Percentiles rank a stretch among this genome's conserved stretches.
Conservation (phyloP, 495 filamentous ascomycete species). For the Penicillium nucicola region DNA sequence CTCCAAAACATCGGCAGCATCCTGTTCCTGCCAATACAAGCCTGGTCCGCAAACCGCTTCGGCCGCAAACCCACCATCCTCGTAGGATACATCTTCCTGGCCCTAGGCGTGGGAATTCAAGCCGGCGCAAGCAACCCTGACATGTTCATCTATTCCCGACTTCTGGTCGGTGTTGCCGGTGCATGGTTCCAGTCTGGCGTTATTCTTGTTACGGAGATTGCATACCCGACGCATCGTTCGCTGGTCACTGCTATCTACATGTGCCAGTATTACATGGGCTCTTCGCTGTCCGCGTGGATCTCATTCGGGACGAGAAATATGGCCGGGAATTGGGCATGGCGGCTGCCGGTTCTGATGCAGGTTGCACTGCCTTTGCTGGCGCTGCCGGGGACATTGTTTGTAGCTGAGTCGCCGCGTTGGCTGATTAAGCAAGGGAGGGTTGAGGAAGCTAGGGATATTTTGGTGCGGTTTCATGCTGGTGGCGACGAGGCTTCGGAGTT, state of each 20-base stretch:
- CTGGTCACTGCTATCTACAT: conserved; percentile 59
- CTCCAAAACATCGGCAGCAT: conserved; percentile 15
- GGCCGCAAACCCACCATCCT: conserved; percentile 3
- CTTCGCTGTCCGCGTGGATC: conserved; percentile 37
- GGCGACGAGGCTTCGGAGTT: conserved; percentile 18
- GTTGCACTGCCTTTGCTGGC: conserved; percentile 37
- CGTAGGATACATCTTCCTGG: neutral
- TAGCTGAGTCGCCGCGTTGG: conserved; percentile 31
- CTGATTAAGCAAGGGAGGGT: conserved; percentile 40
- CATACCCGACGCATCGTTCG: conserved; percentile 58
- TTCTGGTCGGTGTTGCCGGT: conserved; percentile 2
- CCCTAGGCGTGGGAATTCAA: conserved; percentile 3
- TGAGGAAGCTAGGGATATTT: conserved; percentile 42
- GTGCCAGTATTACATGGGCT: conserved; percentile 38
- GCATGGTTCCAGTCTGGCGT: conserved; percentile 52
- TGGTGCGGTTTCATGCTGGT: conserved; percentile 51
- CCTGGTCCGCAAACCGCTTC: conserved; percentile 5
- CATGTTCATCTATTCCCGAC: conserved; percentile 1
- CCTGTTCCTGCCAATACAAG: neutral
- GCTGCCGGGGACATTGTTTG: conserved; percentile 28
- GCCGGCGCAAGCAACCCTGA: neutral
- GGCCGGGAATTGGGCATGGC: conserved; percentile 38
- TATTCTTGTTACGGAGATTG: conserved; percentile 55
- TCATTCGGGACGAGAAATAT: conserved; percentile 16
- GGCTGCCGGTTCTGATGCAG: conserved; percentile 57